Evolutionary conservation across 2,329 filamentous ascomycete genomes (phyloP).

Genomic region (Mycogone perniciosa): DNA sequence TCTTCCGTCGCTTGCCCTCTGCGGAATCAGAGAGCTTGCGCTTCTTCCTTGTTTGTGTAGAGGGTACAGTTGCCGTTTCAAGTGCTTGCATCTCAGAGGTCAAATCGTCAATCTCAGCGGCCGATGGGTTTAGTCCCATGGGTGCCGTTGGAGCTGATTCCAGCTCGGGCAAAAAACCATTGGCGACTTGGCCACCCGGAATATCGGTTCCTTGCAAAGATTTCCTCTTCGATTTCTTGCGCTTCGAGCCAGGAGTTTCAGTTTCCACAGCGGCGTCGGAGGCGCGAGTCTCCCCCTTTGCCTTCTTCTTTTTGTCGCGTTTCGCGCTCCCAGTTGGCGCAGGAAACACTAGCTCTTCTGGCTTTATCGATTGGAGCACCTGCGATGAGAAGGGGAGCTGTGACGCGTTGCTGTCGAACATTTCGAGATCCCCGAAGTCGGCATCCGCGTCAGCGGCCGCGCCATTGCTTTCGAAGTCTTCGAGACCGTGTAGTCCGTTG

Average conservation of each 20-base stretch:
- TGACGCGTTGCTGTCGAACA: slow-evolving; percentile 33
- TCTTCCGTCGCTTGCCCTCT: slow-evolving; percentile 29
- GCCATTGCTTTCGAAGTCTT: slow-evolving; percentile 19
- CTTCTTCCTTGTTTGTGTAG: slow-evolving; percentile 27
- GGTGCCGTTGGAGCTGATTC: neutral
- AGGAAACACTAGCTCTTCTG: slow-evolving; percentile 16
- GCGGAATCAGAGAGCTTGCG: slow-evolving; percentile 25
- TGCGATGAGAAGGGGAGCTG: slow-evolving; percentile 27
- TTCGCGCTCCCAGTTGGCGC: slow-evolving; percentile 23
- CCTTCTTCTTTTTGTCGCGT: slow-evolving; percentile 27
- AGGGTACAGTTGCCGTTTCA: slow-evolving; percentile 16
- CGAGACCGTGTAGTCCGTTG: slow-evolving; percentile 21
- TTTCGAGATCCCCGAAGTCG: slow-evolving; percentile 31
- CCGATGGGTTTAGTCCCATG: neutral
- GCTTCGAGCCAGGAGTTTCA: slow-evolving; percentile 19
- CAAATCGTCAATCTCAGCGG: slow-evolving; percentile 1
- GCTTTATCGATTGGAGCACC: slow-evolving; percentile 27
- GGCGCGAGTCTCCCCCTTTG: slow-evolving; percentile 10
- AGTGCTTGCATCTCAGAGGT: slow-evolving; percentile 11
- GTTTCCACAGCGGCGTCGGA: slow-evolving; percentile 11
- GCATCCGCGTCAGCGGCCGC: slow-evolving; percentile 20
- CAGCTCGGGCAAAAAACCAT: neutral
- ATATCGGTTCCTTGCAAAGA: slow-evolving; percentile 8
- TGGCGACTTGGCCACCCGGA: slow-evolving; percentile 6
- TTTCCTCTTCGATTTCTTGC: slow-evolving; percentile 23